Conservation (phyloP, 352 stramenopile species). For the Globisporangium nunn region DNA sequence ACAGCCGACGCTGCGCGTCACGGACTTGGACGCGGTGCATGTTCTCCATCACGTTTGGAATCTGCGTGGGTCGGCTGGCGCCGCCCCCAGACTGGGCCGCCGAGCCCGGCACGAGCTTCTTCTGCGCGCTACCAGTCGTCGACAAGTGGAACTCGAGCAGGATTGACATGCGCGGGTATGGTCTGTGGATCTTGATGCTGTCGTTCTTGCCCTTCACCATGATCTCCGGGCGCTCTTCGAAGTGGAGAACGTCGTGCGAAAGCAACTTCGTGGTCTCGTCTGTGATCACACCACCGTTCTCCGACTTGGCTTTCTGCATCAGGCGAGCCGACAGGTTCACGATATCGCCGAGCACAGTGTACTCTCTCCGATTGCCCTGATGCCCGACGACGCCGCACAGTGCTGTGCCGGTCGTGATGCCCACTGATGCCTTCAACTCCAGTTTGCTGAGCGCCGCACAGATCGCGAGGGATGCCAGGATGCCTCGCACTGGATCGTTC, state of each 20-base stretch:
- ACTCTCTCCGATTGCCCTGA: constrained; percentile 88
- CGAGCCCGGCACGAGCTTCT: constrained; percentile 7
- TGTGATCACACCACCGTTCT: constrained; percentile 83
- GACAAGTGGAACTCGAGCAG: constrained; percentile 68
- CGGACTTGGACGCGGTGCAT: constrained; percentile 84
- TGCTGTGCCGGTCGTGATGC: constrained; percentile 89
- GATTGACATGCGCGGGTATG: constrained; percentile 84
- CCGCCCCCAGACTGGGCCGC: neutral
- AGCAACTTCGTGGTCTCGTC: constrained; percentile 82
- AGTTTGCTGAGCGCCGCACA: constrained; percentile 60
- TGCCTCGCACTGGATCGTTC: constrained; percentile 86
- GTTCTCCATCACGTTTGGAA: constrained; percentile 78
- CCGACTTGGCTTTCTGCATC: constrained; percentile 87
- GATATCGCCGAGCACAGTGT: constrained; percentile 91
- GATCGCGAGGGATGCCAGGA: constrained; percentile 85
- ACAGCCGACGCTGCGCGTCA: constrained; percentile 65
- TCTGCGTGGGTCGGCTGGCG: constrained; percentile 26
- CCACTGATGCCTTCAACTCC: constrained; percentile 80
- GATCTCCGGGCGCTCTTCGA: constrained; percentile 82
- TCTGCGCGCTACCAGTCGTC: constrained; percentile 11
- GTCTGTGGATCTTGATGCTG: constrained; percentile 83
- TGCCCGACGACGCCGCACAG: constrained; percentile 91
- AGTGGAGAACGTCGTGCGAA: constrained; percentile 84
- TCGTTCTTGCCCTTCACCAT: constrained; percentile 92
- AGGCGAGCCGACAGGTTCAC: constrained; percentile 92